Evolutionary conservation across 768 basidiomycete genomes (phyloP), one percentile per base, ranked within the genome.

Genomic region (Kwoniella sp.): DNA sequence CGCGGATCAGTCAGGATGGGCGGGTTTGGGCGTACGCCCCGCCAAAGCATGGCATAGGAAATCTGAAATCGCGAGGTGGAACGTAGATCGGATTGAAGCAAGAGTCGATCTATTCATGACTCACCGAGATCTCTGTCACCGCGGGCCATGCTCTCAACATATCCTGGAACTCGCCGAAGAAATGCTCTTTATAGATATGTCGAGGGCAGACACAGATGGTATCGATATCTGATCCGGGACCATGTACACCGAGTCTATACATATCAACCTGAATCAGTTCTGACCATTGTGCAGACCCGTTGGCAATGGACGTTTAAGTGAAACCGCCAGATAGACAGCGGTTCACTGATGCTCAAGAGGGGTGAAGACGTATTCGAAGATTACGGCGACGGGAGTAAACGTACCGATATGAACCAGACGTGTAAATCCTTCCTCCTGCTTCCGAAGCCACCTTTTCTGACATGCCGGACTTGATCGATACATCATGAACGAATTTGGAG

Each of bases 361-460:
- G 34, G 34, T 5, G 7, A 34, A 34, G 34, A 34, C 13, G 34
- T 37, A 15, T 23, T 37, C 7, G 13, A 30, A 29, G 17, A 29
- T 0, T 8, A 23, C 50, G 28, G 50, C n/a, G 26, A 12, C 34
- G 41, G 28, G 22, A 26, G 20, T 26, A 26, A 31, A 65, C 78
- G 51, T 23, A 81, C 81, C 81, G 90, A 84, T 97, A 98, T 57
- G 94, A 97, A 47, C 96, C 96, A 81, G 95, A 99, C 7, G 96
- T 98, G 81, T 93, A 99, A 79, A 99, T 98, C 84, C 98, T 95
- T 69, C 94, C 96, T 57, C 96, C 96, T 9, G 96, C 92, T 54
- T 91, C 88, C 57, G 83, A 86, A 9, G 95, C 94, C 1, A 92
- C 90, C 22, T 89, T 82, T 69, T 97, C 93, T 30, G 93, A 94